phyloP scores from a whole-genome alignment of 768 basidiomycete species.

The Rhodotorula sphaerocarpa region DNA sequence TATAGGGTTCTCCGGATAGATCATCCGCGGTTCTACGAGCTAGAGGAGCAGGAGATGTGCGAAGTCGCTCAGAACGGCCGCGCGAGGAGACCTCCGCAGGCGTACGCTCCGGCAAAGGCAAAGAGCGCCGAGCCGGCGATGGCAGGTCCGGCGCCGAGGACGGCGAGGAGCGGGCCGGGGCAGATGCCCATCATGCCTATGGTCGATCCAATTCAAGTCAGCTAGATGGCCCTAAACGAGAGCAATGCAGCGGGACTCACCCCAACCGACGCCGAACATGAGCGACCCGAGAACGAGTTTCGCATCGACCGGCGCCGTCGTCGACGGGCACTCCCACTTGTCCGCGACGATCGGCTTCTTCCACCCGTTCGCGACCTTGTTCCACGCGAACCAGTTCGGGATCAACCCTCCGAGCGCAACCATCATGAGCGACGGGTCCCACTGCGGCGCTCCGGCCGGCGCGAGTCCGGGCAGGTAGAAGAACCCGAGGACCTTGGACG shows the following conservation, averaged over 20 bases:
- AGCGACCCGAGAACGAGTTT: conserved; percentile 38
- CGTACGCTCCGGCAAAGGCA: conserved; percentile 2
- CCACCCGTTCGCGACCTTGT: conserved; percentile 8
- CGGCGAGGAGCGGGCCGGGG: conserved; percentile 42
- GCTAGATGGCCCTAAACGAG: no score
- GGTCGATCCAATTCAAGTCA: no score
- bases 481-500: conserved; percentile 43
- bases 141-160: conserved; percentile 8
- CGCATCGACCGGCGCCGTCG: conserved; percentile 35
- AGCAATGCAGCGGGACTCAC: no score
- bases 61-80: no score
- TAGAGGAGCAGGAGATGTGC: no score
- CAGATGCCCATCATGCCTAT: conserved; percentile 41
- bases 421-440: conserved; percentile 44
- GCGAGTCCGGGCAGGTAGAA: conserved; percentile 31
- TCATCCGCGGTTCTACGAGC: no score
- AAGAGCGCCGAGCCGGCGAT: neutral
- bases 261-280: conserved; percentile 45
- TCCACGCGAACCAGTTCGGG: conserved; percentile 41
- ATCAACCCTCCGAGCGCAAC: conserved; percentile 43
- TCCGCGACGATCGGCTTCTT: neutral
- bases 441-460: conserved; percentile 23
- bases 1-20: no score
- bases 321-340: conserved; percentile 34
- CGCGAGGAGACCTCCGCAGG: neutral